Evolutionary conservation across 2,329 filamentous ascomycete genomes (phyloP), one percentile per base, ranked within the genome.

Genomic region (Monosporascus sp.): DNA sequence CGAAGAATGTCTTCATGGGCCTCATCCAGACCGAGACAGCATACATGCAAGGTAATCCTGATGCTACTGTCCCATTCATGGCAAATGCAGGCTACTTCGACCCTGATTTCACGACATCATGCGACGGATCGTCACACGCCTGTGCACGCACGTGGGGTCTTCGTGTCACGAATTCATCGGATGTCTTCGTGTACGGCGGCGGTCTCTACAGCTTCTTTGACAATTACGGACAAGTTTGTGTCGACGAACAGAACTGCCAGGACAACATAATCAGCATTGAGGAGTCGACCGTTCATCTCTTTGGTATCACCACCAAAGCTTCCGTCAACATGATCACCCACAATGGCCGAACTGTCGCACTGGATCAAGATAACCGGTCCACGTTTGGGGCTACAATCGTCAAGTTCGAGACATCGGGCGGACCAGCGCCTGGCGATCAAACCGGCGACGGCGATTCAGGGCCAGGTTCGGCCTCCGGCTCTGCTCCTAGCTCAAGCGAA

Each of bases 11-110:
- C 57, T 96, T 88, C 75, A 86, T 95, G 80, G 86, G 82, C 11
- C 74, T 89, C 49, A 90, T 96, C 63, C 92, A 97, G 74, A 89
- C 89, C 3, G 93, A 97, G 74, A 96, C 91, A 5, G 88, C 91
- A 35, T 91, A 89, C 77, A 90, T 87, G 79, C 89, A 96, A 74
- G 82, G 87, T 67, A 92, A 93, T 74, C 90, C 91, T 5, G 80
- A 87, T 60, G 82, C 89, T 2, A 77, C 81, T 9, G 77, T 81
- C 9, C 88, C 86, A 39, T 90, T 88, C 70, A 74, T 74, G 0
- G 72, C 76, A 57, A 82, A 86, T 62, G 59, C 77, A 18, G 72
- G 72, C 7, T 88, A 78, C 63, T 70, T 70, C 47, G 89, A 93
- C 66, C 88, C 91, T 0, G 79, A 85, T 61, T 96, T 94, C 67